These are phyloP conservation scores for Cardiospermum halicacabum DNA, from an alignment of 345 rosid genomes.

Conservation along the genomic window DNA sequence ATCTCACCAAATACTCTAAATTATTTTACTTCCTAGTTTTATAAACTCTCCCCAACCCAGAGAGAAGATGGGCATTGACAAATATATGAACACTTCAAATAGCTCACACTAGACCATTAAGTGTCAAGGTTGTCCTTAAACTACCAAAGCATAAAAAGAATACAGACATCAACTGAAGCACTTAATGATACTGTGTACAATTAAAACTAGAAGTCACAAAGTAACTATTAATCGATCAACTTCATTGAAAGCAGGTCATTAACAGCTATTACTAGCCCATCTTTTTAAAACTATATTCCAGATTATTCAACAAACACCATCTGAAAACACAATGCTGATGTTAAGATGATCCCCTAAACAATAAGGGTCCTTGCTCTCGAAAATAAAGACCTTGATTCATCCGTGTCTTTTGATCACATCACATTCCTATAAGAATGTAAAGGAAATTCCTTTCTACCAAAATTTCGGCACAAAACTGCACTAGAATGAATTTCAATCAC, in stretches of 20 bases:
- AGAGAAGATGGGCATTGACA: background rate
- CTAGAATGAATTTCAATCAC: too few relatives aligned
- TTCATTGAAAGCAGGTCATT: background rate
- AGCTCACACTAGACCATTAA: background rate
- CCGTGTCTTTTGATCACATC: too few relatives aligned
- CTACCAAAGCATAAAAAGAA: background rate
- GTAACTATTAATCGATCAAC: background rate
- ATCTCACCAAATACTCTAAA: background rate
- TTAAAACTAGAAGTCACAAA: background rate
- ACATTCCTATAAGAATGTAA: too few relatives aligned
- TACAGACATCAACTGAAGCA: background rate
- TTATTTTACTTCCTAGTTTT: background rate
- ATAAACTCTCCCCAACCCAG: background rate
- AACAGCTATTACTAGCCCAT: background rate
- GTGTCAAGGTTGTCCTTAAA: background rate
- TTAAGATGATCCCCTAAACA: background rate
- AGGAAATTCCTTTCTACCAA: too few relatives aligned
- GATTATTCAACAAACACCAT: background rate
- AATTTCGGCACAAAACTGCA: too few relatives aligned
- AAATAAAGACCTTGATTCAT: too few relatives aligned
- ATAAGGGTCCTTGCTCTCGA: too few relatives aligned
- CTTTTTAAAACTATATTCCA: background rate
- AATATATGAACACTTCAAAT: background rate
- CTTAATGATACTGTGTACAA: background rate
- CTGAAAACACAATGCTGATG: background rate